Base-by-base conservation (phyloP, 2,329 filamentous ascomycete genomes). In the Epichloe scottii region DNA sequence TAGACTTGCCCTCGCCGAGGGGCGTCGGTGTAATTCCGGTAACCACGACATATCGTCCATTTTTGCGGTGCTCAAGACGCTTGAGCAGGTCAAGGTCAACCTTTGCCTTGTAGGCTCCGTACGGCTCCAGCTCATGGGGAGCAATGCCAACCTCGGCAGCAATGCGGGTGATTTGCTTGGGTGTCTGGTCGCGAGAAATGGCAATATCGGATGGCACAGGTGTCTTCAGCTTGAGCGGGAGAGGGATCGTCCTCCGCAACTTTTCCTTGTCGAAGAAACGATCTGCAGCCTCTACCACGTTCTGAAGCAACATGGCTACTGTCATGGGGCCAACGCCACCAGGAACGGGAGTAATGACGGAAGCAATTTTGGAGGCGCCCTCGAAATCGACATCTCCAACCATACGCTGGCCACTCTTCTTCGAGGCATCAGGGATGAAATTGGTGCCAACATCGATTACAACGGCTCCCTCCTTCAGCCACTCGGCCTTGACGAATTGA, bases 241-340 rank as follows among this genome's bases (percentile, higher is more conserved):
- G 76, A 21, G 93, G 88, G 5, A 81, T 78, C 55, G 94, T 87
- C 58, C 80, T 82, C 53, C 93, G 81, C 55, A 84, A 75, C 71
- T 88, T 94, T 66, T 94, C 85, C 54, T 80, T 79, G 56, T 93
- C 87, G 57, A 93, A 93, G 63, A 88, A 90, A 52, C 79, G 73
- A 46, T 83, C 85, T 37, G 93, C 85, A 35, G 91, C 84, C 59
- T 91, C 85, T 51, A 97, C 85, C 8, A 97, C 90, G 63, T 98
- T 98, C 68, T 95, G 87, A 60, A 98, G 74, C 46, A 98, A 76
- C 93, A 98, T 98, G 54, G 93, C 93, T 56, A 98, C 90, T 3
- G 93, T 98, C 93, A 98, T 98, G 48, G 93, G 93, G 0, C 93
- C 93, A 53, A 98, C 93, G 67, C 93, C 93, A 52, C 93, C 93